These are phyloP conservation scores for Lichenothelia convexa DNA, from an alignment of 495 filamentous ascomycete genomes.

Conservation along the genomic window DNA sequence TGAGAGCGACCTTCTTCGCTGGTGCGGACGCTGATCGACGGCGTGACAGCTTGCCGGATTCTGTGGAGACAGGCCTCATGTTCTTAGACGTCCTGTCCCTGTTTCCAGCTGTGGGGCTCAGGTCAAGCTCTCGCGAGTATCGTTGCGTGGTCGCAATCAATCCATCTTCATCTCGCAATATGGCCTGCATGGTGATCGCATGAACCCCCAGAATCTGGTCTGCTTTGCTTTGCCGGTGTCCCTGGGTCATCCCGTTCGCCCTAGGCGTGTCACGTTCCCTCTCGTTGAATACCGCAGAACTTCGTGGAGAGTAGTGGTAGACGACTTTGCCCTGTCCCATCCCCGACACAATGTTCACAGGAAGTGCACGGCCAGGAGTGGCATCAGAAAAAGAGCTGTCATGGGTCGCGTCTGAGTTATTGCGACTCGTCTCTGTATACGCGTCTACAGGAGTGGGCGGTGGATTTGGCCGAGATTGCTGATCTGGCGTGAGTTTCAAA, in stretches of 20 bases:
- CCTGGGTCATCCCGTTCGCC: neutral
- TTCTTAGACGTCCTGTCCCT: neutral
- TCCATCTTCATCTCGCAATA: constrained; percentile 10
- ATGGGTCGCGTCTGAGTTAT: neutral
- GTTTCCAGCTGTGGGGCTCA: neutral
- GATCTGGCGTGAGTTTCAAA: neutral
- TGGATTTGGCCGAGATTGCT: neutral
- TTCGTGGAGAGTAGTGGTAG: neutral
- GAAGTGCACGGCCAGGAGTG: neutral
- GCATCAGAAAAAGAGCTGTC: neutral
- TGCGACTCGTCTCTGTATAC: too few species aligned
- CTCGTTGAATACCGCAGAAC: neutral
- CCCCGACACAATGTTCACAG: neutral
- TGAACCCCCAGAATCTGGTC: constrained; percentile 12
- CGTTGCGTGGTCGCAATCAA: constrained; percentile 1
- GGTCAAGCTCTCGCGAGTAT: neutral
- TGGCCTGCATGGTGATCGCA: constrained; percentile 12
- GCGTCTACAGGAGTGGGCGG: neutral
- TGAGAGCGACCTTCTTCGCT: constrained; percentile 4
- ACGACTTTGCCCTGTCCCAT: neutral
- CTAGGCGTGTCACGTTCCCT: neutral
- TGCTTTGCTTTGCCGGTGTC: constrained; percentile 1
- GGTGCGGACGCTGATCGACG: neutral
- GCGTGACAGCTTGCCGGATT: neutral
- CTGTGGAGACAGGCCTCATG: neutral